Evolutionary conservation across 139 green algal genomes (phyloP).

Genomic region (Chlorella sp.): DNA sequence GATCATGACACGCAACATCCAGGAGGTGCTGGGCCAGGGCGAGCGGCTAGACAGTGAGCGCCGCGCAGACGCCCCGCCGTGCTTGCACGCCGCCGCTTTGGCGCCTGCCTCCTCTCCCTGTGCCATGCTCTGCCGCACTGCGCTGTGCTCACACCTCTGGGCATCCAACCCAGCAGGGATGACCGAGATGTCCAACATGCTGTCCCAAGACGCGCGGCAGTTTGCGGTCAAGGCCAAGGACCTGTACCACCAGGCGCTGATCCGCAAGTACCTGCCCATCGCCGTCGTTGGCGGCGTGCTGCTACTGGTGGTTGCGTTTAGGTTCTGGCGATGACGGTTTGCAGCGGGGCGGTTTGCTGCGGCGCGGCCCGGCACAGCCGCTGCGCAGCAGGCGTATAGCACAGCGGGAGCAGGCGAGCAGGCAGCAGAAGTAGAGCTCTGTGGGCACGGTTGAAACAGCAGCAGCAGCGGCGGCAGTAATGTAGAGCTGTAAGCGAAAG

Average conservation of each 20-base stretch:
- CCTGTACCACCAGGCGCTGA: constrained; percentile 85
- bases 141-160: neutral
- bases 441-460: too few species aligned
- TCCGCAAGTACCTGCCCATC: constrained; percentile 93
- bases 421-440: too few species aligned
- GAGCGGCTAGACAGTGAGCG: constrained; percentile 93
- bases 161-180: too few species aligned
- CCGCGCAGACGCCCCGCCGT: neutral
- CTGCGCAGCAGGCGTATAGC: too few species aligned
- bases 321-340: constrained; percentile 47
- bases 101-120: neutral
- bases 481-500: too few species aligned
- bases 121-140: too few species aligned
- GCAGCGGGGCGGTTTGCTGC: too few species aligned
- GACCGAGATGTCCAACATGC: constrained; percentile 76
- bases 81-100: neutral
- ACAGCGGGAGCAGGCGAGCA: too few species aligned
- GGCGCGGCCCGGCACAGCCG: too few species aligned
- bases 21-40: constrained; percentile 96
- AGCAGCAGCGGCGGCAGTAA: too few species aligned
- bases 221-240: constrained; percentile 88
- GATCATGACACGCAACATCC: constrained; percentile 99
- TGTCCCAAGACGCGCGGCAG: constrained; percentile 83
- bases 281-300: constrained; percentile 74
- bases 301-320: constrained; percentile 61